These are phyloP conservation scores for Phytophthora sp. DNA, from an alignment of 352 stramenopile species.

Conservation along the genomic window DNA sequence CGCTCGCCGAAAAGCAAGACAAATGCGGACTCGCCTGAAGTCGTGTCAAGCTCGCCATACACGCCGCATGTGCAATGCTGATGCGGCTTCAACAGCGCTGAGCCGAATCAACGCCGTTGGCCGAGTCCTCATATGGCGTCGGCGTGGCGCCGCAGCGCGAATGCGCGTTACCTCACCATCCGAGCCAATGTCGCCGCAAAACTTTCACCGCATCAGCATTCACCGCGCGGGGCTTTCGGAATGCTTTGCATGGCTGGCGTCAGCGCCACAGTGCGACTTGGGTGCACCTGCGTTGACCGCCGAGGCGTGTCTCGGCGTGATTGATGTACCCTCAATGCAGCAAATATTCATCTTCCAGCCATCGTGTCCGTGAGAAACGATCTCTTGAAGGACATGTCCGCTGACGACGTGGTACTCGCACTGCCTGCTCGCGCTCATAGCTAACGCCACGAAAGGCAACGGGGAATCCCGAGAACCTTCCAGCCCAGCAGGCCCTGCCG, in stretches of 20 bases:
- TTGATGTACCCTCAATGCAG: conserved; percentile 1
- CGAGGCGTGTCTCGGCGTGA: conserved; percentile 13
- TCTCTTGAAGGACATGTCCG: conserved; percentile 8
- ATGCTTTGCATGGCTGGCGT: conserved; percentile 11
- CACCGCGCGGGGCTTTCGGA: not conserved
- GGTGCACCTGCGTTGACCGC: too few relatives aligned
- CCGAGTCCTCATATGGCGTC: too few relatives aligned
- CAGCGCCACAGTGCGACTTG: conserved; percentile 11
- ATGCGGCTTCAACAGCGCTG: conserved; percentile 11
- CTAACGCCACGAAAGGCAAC: conserved; percentile 10
- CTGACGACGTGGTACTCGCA: conserved; percentile 11
- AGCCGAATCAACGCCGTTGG: conserved; percentile 8
- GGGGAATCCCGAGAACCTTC: conserved; percentile 19
- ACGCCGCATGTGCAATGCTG: conserved; percentile 13
- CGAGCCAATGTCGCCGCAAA: not conserved
- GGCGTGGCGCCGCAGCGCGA: not conserved
- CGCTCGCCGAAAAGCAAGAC: not conserved
- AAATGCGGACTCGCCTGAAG: not conserved
- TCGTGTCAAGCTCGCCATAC: not conserved
- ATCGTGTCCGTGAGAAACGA: not conserved
- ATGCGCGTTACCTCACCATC: conserved; percentile 9
- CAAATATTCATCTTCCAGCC: conserved; percentile 12
- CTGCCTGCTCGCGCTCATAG: conserved; percentile 3
- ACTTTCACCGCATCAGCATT: conserved; percentile 18
- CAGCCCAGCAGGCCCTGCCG: conserved; percentile 12